A percentile compares a stretch with the other conserved stretches of the same genome.
These are phyloP conservation scores for Stylonectria norvegica DNA, from an alignment of 2,329 filamentous ascomycete genomes.

Conservation along the genomic window DNA sequence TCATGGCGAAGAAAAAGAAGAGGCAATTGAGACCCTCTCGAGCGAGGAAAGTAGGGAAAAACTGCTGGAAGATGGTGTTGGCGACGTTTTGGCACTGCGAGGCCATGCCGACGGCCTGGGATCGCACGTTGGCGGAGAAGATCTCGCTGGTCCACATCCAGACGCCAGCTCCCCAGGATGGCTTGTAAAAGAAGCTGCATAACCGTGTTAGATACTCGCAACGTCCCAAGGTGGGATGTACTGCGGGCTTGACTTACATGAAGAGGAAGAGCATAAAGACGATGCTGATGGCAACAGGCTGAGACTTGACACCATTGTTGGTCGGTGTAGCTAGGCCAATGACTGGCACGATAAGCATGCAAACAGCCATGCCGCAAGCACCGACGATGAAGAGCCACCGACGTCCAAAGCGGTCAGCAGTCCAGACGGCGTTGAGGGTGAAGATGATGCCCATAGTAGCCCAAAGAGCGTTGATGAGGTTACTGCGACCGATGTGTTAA, in stretches of 20 bases:
- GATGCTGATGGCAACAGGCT: slow-evolving; percentile 62
- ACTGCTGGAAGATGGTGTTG: slow-evolving; percentile 66
- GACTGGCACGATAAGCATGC: slow-evolving; percentile 62
- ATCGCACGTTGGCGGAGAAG: slow-evolving; percentile 69
- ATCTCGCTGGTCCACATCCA: slow-evolving; percentile 71
- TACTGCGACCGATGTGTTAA: slow-evolving; percentile 26
- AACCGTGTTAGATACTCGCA: slow-evolving; percentile 3
- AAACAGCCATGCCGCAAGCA: slow-evolving; percentile 64
- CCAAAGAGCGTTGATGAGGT: slow-evolving; percentile 71
- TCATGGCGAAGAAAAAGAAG: slow-evolving; percentile 31
- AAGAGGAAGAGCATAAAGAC: slow-evolving; percentile 66
- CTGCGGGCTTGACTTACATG: slow-evolving; percentile 28
- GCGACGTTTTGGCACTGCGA: slow-evolving; percentile 60
- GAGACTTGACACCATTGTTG: slow-evolving; percentile 49
- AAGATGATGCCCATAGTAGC: slow-evolving; percentile 71
- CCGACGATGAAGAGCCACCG: slow-evolving; percentile 68
- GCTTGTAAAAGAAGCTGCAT: slow-evolving; percentile 60
- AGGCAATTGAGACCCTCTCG: slow-evolving; percentile 47
- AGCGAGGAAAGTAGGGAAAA: slow-evolving; percentile 65
- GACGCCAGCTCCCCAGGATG: slow-evolving; percentile 65
- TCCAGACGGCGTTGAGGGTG: slow-evolving; percentile 71
- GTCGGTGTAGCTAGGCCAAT: slow-evolving; percentile 50
- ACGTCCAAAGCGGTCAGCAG: slow-evolving; percentile 67
- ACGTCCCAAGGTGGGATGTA: too few relatives aligned
- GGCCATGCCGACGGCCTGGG: slow-evolving; percentile 67